Percentiles rank a stretch among this genome's conserved stretches.
Evolutionary conservation across 2,329 filamentous ascomycete genomes (phyloP).

Genomic region (Diaporthe citri): DNA sequence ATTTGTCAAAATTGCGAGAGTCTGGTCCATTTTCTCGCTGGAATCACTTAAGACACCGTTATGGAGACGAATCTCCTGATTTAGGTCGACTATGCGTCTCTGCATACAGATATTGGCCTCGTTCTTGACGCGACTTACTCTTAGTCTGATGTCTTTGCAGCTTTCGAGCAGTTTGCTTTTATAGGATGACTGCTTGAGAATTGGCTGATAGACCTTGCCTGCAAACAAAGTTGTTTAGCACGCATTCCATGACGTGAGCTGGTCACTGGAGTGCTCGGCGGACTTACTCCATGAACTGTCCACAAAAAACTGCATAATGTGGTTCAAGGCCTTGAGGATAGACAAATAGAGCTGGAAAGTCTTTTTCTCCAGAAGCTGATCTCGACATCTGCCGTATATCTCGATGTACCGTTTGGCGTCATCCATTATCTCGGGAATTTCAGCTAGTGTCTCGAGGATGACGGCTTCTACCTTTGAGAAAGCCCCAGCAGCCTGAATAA

Average conservation of each 20-base stretch:
- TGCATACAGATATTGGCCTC: slow-evolving; percentile 9
- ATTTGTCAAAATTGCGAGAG: neutral
- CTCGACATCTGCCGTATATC: neutral
- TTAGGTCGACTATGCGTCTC: neutral
- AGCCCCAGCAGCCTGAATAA: neutral
- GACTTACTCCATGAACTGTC: slow-evolving; percentile 3
- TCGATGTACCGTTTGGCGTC: slow-evolving; percentile 8
- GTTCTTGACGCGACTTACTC: neutral
- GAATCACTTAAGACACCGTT: neutral
- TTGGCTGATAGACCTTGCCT: slow-evolving; percentile 1
- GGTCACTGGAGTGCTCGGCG: neutral
- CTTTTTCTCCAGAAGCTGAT: neutral
- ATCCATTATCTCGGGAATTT: slow-evolving; percentile 5
- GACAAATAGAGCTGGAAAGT: slow-evolving; percentile 2
- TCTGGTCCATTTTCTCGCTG: neutral
- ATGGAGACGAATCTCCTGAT: neutral
- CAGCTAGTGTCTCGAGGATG: slow-evolving; percentile 2
- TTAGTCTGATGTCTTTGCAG: neutral
- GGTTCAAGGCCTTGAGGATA: neutral
- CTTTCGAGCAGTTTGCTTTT: neutral
- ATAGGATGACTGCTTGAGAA: slow-evolving; percentile 14
- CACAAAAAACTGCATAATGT: neutral
- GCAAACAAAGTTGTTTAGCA: neutral
- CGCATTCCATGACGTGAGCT: neutral
- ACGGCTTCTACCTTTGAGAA: slow-evolving; percentile 5